phyloP scores from a whole-genome alignment of 1,284 basidiomycete genomes.

The Lentinus polychrous region DNA sequence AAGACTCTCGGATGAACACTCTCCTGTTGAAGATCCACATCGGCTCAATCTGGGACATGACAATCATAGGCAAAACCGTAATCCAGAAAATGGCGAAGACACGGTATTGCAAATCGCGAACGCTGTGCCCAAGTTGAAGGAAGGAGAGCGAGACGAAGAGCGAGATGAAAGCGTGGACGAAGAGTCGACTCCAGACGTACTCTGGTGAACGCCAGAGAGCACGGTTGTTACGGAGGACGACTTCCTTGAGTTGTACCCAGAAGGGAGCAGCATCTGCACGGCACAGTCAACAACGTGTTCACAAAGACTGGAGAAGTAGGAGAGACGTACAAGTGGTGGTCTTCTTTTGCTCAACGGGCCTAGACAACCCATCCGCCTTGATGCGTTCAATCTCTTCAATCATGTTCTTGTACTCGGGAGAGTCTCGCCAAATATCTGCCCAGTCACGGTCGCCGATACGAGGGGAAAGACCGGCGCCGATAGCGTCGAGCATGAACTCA shows the following conservation, averaged over 20 bases:
- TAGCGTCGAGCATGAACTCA: conserved; percentile 33
- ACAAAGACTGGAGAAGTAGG: background rate
- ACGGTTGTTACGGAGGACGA: conserved; percentile 67
- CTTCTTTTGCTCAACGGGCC: conserved; percentile 15
- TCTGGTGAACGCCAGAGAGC: conserved; percentile 82
- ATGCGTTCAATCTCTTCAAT: conserved; percentile 29
- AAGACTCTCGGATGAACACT: conserved; percentile 45
- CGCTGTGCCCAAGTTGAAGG: conserved; percentile 65
- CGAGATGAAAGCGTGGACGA: conserved; percentile 72
- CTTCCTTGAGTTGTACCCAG: conserved; percentile 71
- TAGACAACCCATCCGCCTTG: conserved; percentile 24
- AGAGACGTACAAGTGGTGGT: conserved; percentile 11
- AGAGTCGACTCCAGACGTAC: conserved; percentile 79
- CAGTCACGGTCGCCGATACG: conserved; percentile 54
- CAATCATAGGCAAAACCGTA: conserved; percentile 65
- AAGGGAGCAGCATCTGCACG: conserved; percentile 68
- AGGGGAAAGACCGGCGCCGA: conserved; percentile 35
- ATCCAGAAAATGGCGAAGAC: conserved; percentile 76
- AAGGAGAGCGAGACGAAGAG: conserved; percentile 81
- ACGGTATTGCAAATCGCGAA: conserved; percentile 77
- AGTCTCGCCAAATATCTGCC: conserved; percentile 57
- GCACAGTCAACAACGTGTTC: background rate
- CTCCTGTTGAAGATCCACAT: conserved; percentile 80
- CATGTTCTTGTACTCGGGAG: conserved; percentile 30
- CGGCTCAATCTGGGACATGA: conserved; percentile 80